Percentiles rank a stretch among this genome's conserved stretches.
These are phyloP conservation scores for Lipomyces anomalus DNA, from an alignment of 805 yeast genomes.

Conservation along the genomic window DNA sequence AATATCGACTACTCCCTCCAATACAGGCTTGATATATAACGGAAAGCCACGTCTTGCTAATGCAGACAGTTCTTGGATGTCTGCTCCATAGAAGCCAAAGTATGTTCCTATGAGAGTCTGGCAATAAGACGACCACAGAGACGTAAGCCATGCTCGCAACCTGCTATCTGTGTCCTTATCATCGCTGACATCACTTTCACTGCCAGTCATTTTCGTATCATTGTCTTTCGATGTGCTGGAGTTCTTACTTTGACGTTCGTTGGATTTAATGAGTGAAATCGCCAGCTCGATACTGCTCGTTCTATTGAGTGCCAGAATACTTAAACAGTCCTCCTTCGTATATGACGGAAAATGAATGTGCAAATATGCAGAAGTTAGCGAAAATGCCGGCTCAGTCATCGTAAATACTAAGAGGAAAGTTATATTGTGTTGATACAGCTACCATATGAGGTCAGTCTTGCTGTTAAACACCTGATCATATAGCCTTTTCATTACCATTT, in stretches of 20 bases:
- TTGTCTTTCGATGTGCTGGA: too few relatives aligned
- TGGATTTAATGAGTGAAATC: too few relatives aligned
- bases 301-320: too few relatives aligned
- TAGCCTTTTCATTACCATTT: too few relatives aligned
- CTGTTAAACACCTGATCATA: too few relatives aligned
- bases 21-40: slow-evolving; percentile 8
- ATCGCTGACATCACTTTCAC: too few relatives aligned
- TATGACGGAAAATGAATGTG: slow-evolving; percentile 17
- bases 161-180: too few relatives aligned
- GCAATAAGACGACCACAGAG: slow-evolving; percentile 11
- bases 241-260: too few relatives aligned
- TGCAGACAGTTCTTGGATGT: slow-evolving; percentile 6
- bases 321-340: slow-evolving; percentile 8
- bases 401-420: slow-evolving; percentile 12
- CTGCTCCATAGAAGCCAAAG: slow-evolving; percentile 16
- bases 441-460: too few relatives aligned
- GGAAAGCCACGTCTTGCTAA: slow-evolving; percentile 7
- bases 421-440: slow-evolving; percentile 1
- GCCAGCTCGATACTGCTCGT: too few relatives aligned
- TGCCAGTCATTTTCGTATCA: too few relatives aligned
- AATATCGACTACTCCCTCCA: slow-evolving; percentile 2
- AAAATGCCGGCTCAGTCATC: slow-evolving; percentile 6
- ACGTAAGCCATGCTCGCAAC: too few relatives aligned
- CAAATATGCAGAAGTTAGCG: slow-evolving; percentile 10
- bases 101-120: slow-evolving; percentile 16